These are phyloP conservation scores for Phragmites australis DNA, from an alignment of 176 grass and related monocot genomes.

Conservation along the genomic window DNA sequence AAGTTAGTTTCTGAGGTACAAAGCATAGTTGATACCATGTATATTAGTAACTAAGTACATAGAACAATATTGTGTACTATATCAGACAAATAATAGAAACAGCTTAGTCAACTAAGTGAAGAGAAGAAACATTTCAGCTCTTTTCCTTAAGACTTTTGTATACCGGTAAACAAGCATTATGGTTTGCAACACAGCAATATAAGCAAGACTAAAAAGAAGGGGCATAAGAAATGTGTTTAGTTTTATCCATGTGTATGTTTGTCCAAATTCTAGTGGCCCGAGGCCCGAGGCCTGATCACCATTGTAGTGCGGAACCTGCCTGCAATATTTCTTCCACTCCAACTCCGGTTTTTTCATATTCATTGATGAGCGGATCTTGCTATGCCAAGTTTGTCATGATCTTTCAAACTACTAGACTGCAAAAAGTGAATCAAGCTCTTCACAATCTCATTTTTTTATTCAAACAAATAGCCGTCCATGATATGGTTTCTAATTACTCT, in stretches of 20 bases:
- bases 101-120: neutral
- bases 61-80: neutral
- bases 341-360: too few relatives aligned
- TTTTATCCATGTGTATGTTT: neutral
- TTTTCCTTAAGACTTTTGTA: neutral
- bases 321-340: too few relatives aligned
- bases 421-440: too few relatives aligned
- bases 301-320: too few relatives aligned
- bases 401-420: too few relatives aligned
- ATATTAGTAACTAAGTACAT: conserved; percentile 22
- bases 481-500: too few relatives aligned
- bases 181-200: neutral
- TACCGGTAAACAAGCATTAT: neutral
- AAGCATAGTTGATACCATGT: neutral
- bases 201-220: neutral
- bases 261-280: neutral
- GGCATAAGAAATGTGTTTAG: neutral
- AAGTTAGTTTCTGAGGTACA: neutral
- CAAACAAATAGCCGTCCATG: too few relatives aligned
- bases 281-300: too few relatives aligned
- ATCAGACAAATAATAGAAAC: conserved; percentile 12
- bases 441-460: too few relatives aligned
- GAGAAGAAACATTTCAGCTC: neutral
- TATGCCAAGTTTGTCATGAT: too few relatives aligned
- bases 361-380: too few relatives aligned